Conservation (phyloP, 2,329 filamentous ascomycete genomes). For the Hypoxylon sp. region DNA sequence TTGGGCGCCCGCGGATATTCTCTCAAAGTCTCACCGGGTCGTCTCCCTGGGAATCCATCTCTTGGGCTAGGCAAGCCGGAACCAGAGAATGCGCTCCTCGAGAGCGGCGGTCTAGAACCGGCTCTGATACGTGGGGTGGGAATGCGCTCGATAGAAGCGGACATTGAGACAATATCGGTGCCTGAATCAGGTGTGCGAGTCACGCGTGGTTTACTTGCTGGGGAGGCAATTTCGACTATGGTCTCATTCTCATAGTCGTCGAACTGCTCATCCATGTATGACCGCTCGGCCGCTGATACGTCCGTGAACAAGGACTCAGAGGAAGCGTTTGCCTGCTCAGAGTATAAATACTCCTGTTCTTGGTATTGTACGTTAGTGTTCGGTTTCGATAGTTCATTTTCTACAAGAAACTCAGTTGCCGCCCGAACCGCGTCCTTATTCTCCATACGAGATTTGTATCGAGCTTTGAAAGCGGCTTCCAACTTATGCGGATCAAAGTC, state of each 20-base stretch:
- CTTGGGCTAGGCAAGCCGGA: slow-evolving; percentile 24
- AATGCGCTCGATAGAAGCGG: slow-evolving; percentile 3
- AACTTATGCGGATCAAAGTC: slow-evolving; percentile 28
- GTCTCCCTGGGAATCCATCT: slow-evolving; percentile 10
- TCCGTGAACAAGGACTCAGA: not conserved
- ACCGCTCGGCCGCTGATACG: slow-evolving; percentile 3
- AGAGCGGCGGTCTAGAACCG: slow-evolving; percentile 47
- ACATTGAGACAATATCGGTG: not conserved
- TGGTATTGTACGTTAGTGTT: not conserved
- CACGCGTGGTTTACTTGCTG: slow-evolving; percentile 8
- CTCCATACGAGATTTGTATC: not conserved
- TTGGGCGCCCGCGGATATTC: slow-evolving; percentile 17
- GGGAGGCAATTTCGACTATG: not conserved
- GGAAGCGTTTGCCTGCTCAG: not conserved
- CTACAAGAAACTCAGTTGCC: not conserved
- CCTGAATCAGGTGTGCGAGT: not conserved
- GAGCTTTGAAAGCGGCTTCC: slow-evolving; percentile 4
- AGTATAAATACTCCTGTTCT: not conserved
- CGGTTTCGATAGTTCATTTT: not conserved
- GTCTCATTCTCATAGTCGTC: slow-evolving; percentile 29
- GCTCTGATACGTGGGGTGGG: slow-evolving; percentile 41
- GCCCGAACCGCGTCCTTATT: not conserved
- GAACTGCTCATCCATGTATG: slow-evolving; percentile 27
- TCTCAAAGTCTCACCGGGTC: slow-evolving; percentile 1
- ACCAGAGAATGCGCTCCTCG: slow-evolving; percentile 42